A percentile compares a stretch with the other conserved stretches of the same genome.
Conservation (phyloP, 2,329 filamentous ascomycete genomes). For the Fusarium oxysporum region DNA sequence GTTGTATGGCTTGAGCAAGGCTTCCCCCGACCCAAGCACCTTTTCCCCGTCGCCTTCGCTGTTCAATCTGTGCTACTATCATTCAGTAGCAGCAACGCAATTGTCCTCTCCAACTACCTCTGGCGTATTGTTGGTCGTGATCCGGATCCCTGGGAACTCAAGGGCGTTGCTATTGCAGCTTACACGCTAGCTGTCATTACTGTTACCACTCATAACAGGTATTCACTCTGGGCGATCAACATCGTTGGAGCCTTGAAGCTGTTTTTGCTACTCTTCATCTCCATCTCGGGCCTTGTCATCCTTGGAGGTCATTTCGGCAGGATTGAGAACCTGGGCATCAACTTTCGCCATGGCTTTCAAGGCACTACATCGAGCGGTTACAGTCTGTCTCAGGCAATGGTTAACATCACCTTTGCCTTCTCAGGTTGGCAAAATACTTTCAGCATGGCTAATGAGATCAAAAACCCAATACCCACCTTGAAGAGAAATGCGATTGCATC, state of each 20-base stretch:
- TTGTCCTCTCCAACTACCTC: too few species aligned
- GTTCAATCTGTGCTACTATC: too few species aligned
- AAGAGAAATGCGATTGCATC: slow-evolving; percentile 62
- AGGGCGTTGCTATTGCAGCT: slow-evolving; percentile 73
- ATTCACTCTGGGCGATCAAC: slow-evolving; percentile 67
- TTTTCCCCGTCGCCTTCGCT: too few species aligned
- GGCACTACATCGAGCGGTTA: slow-evolving; percentile 52
- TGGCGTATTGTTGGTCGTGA: too few species aligned
- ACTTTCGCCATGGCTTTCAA: slow-evolving; percentile 52
- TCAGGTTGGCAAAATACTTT: slow-evolving; percentile 69
- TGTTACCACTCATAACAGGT: slow-evolving; percentile 67
- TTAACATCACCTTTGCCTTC: slow-evolving; percentile 70
- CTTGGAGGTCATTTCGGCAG: slow-evolving; percentile 54
- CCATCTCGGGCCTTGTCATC: slow-evolving; percentile 71
- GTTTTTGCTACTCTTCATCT: slow-evolving; percentile 69
- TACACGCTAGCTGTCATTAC: slow-evolving; percentile 70
- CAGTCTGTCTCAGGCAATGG: slow-evolving; percentile 59
- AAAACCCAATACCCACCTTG: slow-evolving; percentile 68
- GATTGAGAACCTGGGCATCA: slow-evolving; percentile 48
- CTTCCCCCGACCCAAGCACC: too few species aligned
- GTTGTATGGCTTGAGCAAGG: too few species aligned
- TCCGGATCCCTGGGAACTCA: slow-evolving; percentile 67
- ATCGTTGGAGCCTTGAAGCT: slow-evolving; percentile 69
- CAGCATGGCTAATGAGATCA: slow-evolving; percentile 71
- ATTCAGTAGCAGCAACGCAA: too few species aligned